Conservation (phyloP, 495 filamentous ascomycete species). For the Clavariopsis aquatica region DNA sequence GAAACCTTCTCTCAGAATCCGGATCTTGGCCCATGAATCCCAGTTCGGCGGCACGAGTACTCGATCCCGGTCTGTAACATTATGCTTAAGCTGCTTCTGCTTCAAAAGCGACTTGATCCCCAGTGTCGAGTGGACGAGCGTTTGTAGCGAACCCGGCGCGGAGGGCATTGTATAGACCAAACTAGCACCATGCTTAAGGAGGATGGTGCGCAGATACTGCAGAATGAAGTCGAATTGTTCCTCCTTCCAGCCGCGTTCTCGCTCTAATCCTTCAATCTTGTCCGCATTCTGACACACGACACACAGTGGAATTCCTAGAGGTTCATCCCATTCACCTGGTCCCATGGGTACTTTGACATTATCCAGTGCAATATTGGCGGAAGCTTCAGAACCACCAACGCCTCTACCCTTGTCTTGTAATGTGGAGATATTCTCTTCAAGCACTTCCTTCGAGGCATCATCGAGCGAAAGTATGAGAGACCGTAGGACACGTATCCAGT, state of each 20-base stretch:
- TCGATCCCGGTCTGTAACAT: constrained; percentile 94
- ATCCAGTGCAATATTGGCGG: constrained; percentile 23
- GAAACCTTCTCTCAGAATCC: constrained; percentile 89
- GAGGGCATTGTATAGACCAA: constrained; percentile 88
- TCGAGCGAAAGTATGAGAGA: constrained; percentile 73
- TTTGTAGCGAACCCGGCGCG: constrained; percentile 73
- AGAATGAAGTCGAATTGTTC: constrained; percentile 90
- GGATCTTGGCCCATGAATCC: constrained; percentile 98
- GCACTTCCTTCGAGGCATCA: constrained; percentile 71
- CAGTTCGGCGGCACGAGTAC: constrained; percentile 92
- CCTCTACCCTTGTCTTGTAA: constrained; percentile 60
- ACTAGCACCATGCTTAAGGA: constrained; percentile 86
- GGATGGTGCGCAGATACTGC: constrained; percentile 81
- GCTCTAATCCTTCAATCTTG: constrained; percentile 83
- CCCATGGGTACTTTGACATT: constrained; percentile 77
- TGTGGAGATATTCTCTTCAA: constrained; percentile 77
- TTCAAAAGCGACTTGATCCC: constrained; percentile 88
- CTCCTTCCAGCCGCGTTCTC: constrained; percentile 86
- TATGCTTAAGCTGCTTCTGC: constrained; percentile 82
- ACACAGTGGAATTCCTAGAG: constrained; percentile 82
- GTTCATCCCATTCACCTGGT: constrained; percentile 93
- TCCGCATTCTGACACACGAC: constrained; percentile 94
- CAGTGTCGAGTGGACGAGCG: constrained; percentile 80
- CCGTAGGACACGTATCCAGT: constrained; percentile 82
- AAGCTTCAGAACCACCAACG: constrained; percentile 22